Base-by-base conservation (phyloP, 805 yeast species). In the Sungouiozyma ichnusensis region DNA sequence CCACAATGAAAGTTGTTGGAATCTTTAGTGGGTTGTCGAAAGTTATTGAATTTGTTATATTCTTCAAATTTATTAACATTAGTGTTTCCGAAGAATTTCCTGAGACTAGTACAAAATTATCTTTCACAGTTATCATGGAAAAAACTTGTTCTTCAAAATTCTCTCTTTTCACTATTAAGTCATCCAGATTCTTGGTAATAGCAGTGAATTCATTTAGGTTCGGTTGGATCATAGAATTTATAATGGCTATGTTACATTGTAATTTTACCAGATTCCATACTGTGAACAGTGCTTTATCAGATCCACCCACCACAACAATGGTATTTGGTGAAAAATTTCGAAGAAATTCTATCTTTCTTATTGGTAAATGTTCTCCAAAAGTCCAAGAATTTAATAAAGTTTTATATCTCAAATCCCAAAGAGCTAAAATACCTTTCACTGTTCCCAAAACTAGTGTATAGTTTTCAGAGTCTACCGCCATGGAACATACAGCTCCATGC, bases 381-480 rank as follows among this genome's bases (percentile, higher is more conserved):
- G 72, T 71, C 77, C 86, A 82, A 1, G 80, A 66, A 46, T 73
- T 78, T 31, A 85, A 64, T 35, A 73, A 64, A 0, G 81, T 44
- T 31, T 69, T 69, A 57, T 86, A 85, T 41, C 94, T 66, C 31
- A 84, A 49, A 58, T 87, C 96, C 94, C 95, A 87, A 14, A 90
- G 61, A 48, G 77, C 79, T 24, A 92, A 55, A 1, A 80, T 64
- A 1, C 97, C 97, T 33, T 72, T 73, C 0, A 74, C 64, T 0
- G 96, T 85, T 0, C 96, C 97, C 2, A 81, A 55, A 7, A 85
- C 57, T 1, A 85, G 56, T 85, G 95, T 85, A 4, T 72, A 64
- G 19, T 66, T 62, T 14, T 68, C 63, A 0, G 63, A 58, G 41
- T 80, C 82, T 17, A 82, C 60, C 1, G 75, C 68, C 52, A 86